Evolutionary conservation across 2,329 filamentous ascomycete species (phyloP).

Genomic region (Didymella segeticola): DNA sequence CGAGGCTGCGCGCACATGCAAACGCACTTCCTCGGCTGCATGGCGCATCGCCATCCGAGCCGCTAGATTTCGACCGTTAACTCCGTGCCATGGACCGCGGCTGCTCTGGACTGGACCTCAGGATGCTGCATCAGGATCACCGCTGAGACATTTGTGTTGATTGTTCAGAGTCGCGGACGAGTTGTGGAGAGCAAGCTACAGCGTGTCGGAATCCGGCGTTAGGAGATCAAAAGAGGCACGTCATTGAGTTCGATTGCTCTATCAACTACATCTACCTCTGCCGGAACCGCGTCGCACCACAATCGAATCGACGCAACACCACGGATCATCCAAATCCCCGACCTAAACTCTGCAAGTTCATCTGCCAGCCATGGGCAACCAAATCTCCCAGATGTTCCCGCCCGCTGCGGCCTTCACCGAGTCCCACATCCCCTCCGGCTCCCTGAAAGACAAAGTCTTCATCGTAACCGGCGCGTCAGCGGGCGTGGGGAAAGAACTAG

Average conservation of each 20-base stretch:
- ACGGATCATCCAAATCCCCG: background rate
- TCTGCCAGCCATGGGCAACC: conserved; percentile 32
- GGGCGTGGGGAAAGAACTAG: conserved; percentile 61
- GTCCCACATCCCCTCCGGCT: conserved; percentile 41
- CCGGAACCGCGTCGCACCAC: no score
- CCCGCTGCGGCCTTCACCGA: conserved; percentile 28
- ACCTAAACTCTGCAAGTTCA: no score
- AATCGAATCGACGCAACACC: no score
- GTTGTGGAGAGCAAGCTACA: background rate
- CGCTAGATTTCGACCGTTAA: background rate
- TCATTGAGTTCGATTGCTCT: no score
- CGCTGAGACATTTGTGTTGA: background rate
- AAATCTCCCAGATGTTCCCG: conserved; percentile 25
- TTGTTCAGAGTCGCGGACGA: background rate
- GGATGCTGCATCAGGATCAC: no score
- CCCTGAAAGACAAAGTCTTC: conserved; percentile 55
- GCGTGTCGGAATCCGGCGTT: background rate
- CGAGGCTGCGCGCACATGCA: no score
- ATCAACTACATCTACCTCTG: no score
- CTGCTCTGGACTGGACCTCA: no score
- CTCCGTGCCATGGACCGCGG: conserved; percentile 2
- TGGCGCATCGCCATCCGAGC: no score
- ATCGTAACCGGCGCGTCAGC: conserved; percentile 60
- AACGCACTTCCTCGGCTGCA: no score
- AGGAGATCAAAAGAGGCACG: background rate